These are phyloP conservation scores for Lachancea fermentati DNA, from an alignment of 805 yeast species.

Conservation along the genomic window DNA sequence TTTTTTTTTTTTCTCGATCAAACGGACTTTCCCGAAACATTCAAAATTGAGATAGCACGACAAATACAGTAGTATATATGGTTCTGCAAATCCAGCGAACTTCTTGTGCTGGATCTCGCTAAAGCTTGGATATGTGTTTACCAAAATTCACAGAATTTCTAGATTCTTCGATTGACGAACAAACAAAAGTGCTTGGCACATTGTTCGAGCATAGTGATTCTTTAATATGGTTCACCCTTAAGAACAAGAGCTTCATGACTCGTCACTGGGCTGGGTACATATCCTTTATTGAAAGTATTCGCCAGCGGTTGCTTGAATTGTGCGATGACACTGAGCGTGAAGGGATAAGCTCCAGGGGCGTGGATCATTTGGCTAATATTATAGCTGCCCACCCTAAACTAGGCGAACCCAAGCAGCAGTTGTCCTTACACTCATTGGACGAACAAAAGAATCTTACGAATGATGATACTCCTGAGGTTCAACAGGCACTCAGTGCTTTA, in stretches of 20 bases:
- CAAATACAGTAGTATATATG: too few relatives aligned
- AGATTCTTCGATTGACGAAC: slow-evolving; percentile 6
- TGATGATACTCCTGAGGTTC: slow-evolving; percentile 40
- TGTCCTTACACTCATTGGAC: slow-evolving; percentile 58
- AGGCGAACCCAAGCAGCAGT: slow-evolving; percentile 54
- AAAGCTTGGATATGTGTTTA: slow-evolving; percentile 1
- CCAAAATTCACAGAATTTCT: slow-evolving; percentile 6
- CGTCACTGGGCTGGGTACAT: slow-evolving; percentile 23
- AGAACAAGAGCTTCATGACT: slow-evolving; percentile 10
- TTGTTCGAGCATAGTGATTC: slow-evolving; percentile 22
- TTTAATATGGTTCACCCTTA: slow-evolving; percentile 14
- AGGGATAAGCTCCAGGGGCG: slow-evolving; percentile 17
- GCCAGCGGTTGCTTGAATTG: slow-evolving; percentile 35
- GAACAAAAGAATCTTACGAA: slow-evolving; percentile 66
- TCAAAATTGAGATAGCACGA: neutral
- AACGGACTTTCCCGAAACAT: slow-evolving; percentile 2
- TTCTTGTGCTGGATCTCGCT: too few relatives aligned
- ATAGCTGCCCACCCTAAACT: slow-evolving; percentile 90
- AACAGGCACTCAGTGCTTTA: slow-evolving; percentile 40
- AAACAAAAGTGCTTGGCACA: slow-evolving; percentile 12
- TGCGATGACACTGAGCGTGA: slow-evolving; percentile 26
- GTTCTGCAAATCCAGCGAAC: too few relatives aligned
- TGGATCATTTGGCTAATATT: slow-evolving; percentile 41
- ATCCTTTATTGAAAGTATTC: slow-evolving; percentile 42
- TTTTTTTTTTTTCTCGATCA: neutral